phyloP scores from a whole-genome alignment of 2,329 filamentous ascomycete genomes.

The Cytospora paraplurivora region DNA sequence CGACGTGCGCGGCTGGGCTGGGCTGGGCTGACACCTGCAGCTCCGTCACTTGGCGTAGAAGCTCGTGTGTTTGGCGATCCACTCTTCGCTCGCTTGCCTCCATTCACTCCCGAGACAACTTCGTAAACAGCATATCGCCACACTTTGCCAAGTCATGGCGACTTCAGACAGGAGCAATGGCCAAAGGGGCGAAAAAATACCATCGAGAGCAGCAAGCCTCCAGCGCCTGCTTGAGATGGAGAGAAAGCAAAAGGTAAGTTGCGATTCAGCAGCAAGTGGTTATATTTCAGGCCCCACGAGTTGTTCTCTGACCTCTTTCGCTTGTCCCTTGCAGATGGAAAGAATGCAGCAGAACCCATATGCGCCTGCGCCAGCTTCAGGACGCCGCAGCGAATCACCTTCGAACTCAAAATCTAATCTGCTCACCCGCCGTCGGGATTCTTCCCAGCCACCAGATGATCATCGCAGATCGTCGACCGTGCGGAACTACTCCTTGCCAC shows the following conservation, averaged over 20 bases:
- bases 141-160: slow-evolving; percentile 21
- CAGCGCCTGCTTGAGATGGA: slow-evolving; percentile 63
- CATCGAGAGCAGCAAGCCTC: slow-evolving; percentile 50
- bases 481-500: slow-evolving; percentile 18
- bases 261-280: background rate
- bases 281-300: slow-evolving; percentile 16
- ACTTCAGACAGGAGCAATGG: slow-evolving; percentile 25
- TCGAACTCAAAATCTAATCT: slow-evolving; percentile 21
- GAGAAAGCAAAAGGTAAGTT: slow-evolving; percentile 57
- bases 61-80: slow-evolving; percentile 7
- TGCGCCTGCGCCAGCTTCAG: slow-evolving; percentile 10
- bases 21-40: slow-evolving; percentile 5
- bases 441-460: slow-evolving; percentile 21
- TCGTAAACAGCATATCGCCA: slow-evolving; percentile 4
- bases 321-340: slow-evolving; percentile 34
- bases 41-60: slow-evolving; percentile 14
- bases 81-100: slow-evolving; percentile 12
- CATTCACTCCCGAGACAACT: slow-evolving; percentile 11
- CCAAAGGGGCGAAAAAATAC: slow-evolving; percentile 33
- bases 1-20: slow-evolving; percentile 4
- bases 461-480: slow-evolving; percentile 5
- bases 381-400: slow-evolving; percentile 27
- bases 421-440: slow-evolving; percentile 27
- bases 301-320: slow-evolving; percentile 26
- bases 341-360: slow-evolving; percentile 32